These are phyloP conservation scores for Pestalotiopsis sp. DNA, from an alignment of 2,329 filamentous ascomycete genomes.

Conservation along the genomic window DNA sequence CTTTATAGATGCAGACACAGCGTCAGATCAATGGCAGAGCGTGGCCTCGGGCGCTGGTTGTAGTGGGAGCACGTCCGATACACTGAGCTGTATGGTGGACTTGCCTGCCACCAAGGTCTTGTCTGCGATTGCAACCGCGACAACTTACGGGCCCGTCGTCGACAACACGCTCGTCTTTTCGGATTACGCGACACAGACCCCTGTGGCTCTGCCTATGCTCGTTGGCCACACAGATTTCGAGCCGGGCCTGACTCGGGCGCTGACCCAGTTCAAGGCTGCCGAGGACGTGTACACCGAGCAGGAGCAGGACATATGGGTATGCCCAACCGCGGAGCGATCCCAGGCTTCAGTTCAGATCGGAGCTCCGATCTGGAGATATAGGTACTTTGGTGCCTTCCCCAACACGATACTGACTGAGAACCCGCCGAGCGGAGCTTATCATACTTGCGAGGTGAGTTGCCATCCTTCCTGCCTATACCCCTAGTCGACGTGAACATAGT, in stretches of 20 bases:
- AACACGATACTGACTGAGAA: slow-evolving; percentile 4
- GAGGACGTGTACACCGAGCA: background rate
- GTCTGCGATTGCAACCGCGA: background rate
- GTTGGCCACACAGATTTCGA: slow-evolving; percentile 11
- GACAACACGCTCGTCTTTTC: slow-evolving; percentile 9
- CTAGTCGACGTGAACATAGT: background rate
- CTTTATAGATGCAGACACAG: background rate
- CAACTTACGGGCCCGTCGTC: background rate
- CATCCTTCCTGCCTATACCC: background rate
- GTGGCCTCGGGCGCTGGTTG: background rate
- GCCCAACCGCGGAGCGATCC: background rate
- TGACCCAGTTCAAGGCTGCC: background rate
- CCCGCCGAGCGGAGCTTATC: slow-evolving; percentile 7
- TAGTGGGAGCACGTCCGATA: background rate
- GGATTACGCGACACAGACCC: slow-evolving; percentile 1
- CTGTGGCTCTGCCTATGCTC: slow-evolving; percentile 1
- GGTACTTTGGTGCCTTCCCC: slow-evolving; percentile 8
- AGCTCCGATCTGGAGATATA: slow-evolving; percentile 3
- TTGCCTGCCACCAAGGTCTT: slow-evolving; percentile 4
- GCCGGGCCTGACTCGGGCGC: slow-evolving; percentile 4
- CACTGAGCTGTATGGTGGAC: background rate
- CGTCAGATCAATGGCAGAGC: slow-evolving; percentile 3
- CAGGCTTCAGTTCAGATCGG: background rate
- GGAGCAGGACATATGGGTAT: slow-evolving; percentile 1
- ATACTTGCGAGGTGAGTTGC: slow-evolving; percentile 1